A percentile compares a stretch with the other conserved stretches of the same genome.
phyloP scores from a whole-genome alignment of 192 early-diverging fungal genomes.

The Obelidium mucronatum region DNA sequence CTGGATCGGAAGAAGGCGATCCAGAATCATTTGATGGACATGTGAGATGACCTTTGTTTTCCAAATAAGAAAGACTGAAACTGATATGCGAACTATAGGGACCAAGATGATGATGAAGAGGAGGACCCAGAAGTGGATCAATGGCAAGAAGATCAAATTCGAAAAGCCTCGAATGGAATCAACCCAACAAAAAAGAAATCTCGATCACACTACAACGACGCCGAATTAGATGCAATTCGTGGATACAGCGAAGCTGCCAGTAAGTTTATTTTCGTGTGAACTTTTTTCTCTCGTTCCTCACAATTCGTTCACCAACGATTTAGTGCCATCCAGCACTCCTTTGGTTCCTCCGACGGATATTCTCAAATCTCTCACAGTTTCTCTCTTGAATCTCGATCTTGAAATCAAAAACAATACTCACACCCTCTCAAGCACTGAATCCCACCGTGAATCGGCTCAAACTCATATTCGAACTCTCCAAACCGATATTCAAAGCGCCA shows the following conservation, averaged over 20 bases:
- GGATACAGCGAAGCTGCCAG: not conserved
- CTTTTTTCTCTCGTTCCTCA: not conserved
- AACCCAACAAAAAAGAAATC: not conserved
- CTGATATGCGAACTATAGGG: not conserved
- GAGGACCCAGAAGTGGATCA: constrained; percentile 15
- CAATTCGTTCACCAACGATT: not conserved
- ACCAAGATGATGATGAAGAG: not conserved
- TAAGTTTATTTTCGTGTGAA: too few species aligned
- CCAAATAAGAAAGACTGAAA: too few species aligned
- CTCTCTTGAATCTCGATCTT: not conserved
- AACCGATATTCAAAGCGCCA: not conserved
- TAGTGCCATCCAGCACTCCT: constrained; percentile 13
- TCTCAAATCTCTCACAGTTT: not conserved
- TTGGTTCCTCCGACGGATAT: not conserved
- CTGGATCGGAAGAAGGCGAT: constrained; percentile 30
- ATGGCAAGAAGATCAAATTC: constrained; percentile 30
- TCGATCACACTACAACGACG: not conserved
- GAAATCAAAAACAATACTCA: not conserved
- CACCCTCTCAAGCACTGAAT: not conserved
- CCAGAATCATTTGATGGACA: constrained; percentile 6
- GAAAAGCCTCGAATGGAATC: constrained; percentile 15
- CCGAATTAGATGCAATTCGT: not conserved
- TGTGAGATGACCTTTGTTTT: not conserved
- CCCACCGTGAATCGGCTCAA: not conserved
- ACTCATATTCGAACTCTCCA: not conserved